Base-by-base conservation (phyloP, 2,329 filamentous ascomycete species). In the Aspergillus pseudonomiae region DNA sequence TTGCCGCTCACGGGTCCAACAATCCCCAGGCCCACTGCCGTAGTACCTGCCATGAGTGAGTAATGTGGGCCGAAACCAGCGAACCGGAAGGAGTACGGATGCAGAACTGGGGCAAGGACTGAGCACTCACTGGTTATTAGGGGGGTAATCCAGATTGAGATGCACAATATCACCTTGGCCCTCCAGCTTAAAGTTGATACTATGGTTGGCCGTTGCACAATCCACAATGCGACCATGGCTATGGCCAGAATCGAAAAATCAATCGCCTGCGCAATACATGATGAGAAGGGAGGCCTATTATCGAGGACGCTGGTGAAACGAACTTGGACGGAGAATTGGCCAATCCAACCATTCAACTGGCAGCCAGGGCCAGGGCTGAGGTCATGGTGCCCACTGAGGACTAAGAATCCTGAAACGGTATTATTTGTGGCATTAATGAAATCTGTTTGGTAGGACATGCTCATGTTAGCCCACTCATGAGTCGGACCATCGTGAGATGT, bases 211-310 rank as follows among this genome's bases (percentile, higher is more conserved):
- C 30, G 52, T 26, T 36, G 30, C 11, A 55, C 30, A 24, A 55
- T 32, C 52, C 52, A 39, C 34, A 55, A 32, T 2, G 52, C 52
- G n/a, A 55, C 52, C 34, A 55, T 24, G 3, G 32, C 52, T 1
- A 55, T 55, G n/a, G 52, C 52, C 26, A 55, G 21, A 32, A 55
- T 39, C 11, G 52, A 55, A 55, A 55, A 55, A 6, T 55, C 52
- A 21, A 55, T 36, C 4, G 52, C 52, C 52, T 55, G 16, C 9
- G 21, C 7, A 19, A 24, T 26, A 14, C 19, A 6, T 19, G 10
- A 14, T 55, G n/a, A 55, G 50, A 39, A 7, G 16, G n/a, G 11
- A 26, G 3, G 9, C 2, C 30, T 7, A 4, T 14, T 14, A 12
- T 39, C 4, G n/a, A 16, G n/a, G 5, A 3, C 19, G 2, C 4